phyloP scores from a whole-genome alignment of 1,284 basidiomycete species.

The Leccinum fallax region DNA sequence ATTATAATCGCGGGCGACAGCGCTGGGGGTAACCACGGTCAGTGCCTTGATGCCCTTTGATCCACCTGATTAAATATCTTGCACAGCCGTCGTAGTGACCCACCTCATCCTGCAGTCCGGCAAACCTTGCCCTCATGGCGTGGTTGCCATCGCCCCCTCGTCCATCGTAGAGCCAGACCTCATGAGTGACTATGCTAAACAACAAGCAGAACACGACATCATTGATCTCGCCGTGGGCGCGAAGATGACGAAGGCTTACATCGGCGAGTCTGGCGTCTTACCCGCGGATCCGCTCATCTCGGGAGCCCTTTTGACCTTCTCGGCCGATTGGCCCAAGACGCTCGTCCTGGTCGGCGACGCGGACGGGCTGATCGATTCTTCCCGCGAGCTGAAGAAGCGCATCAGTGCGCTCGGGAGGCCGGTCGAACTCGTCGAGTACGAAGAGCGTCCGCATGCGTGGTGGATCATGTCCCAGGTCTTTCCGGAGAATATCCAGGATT shows the following conservation, averaged over 20 bases:
- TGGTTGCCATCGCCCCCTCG: background rate
- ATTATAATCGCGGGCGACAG: conserved; percentile 28
- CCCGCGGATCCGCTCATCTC: conserved; percentile 24
- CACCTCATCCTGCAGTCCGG: background rate
- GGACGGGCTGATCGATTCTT: conserved; percentile 20
- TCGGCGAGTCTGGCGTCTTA: conserved; percentile 12
- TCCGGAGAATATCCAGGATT: conserved; percentile 15
- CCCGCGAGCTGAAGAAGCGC: conserved; percentile 10
- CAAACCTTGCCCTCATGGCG: background rate
- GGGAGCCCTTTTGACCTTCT: conserved; percentile 20
- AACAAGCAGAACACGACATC: conserved; percentile 13
- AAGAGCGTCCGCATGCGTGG: conserved; percentile 25
- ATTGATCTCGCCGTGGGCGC: background rate
- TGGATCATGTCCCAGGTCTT: conserved; percentile 25
- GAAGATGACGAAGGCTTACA: conserved; percentile 1
- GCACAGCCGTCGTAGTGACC: background rate
- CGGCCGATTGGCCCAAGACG: conserved; percentile 26
- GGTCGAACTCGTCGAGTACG: conserved; percentile 30
- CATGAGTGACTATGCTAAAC: conserved; percentile 5
- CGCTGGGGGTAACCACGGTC: conserved; percentile 30
- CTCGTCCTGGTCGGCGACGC: conserved; percentile 24
- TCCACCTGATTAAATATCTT: too few species aligned
- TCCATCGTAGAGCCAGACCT: background rate
- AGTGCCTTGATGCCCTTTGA: background rate
- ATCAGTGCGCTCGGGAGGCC: conserved; percentile 3